phyloP scores from a whole-genome alignment of 352 stramenopile species.

The Aphanomyces invadans region DNA sequence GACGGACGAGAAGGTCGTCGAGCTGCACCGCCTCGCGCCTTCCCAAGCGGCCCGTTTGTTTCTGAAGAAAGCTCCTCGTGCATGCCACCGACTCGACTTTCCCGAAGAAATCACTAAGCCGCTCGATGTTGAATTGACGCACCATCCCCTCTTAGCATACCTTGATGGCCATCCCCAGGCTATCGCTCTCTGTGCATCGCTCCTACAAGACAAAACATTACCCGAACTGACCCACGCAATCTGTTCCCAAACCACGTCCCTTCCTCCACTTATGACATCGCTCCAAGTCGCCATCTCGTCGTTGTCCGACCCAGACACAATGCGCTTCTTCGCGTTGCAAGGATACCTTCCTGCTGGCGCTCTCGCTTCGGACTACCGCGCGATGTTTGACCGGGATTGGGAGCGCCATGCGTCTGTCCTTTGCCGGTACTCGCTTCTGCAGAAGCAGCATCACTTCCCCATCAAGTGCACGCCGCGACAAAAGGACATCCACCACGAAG shows the following conservation, averaged over 20 bases:
- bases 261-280: conserved; percentile 60
- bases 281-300: conserved; percentile 66
- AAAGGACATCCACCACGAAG: conserved; percentile 45
- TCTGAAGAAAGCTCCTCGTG: conserved; percentile 61
- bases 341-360: conserved; percentile 59
- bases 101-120: conserved; percentile 29
- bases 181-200: conserved; percentile 64
- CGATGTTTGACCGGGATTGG: conserved; percentile 57
- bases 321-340: conserved; percentile 67
- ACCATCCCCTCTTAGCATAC: conserved; percentile 71
- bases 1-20: conserved; percentile 75
- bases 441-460: conserved; percentile 29
- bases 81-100: background rate
- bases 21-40: conserved; percentile 59
- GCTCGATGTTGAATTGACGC: conserved; percentile 41
- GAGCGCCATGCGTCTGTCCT: conserved; percentile 55
- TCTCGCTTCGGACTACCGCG: conserved; percentile 72
- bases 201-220: conserved; percentile 66
- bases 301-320: conserved; percentile 54
- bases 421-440: conserved; percentile 66
- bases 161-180: conserved; percentile 72
- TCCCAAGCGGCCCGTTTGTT: conserved; percentile 69
- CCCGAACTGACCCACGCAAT: conserved; percentile 66
- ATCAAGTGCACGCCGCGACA: conserved; percentile 27
- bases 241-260: conserved; percentile 52